Conservation (phyloP, 1,284 basidiomycete species). For the Pseudozyma pruni region DNA sequence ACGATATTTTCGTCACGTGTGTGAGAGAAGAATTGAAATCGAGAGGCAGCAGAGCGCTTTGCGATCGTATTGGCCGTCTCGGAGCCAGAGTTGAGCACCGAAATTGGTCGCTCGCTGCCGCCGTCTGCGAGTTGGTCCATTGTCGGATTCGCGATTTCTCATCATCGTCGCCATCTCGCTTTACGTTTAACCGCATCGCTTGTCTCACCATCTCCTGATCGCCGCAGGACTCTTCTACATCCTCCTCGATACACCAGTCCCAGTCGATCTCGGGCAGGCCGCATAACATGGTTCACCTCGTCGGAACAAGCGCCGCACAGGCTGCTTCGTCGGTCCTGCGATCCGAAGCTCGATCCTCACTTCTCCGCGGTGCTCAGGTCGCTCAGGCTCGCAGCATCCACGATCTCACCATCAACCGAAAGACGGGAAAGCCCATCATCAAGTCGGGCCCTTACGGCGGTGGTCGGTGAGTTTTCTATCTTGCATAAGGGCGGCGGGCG, state of each 20-base stretch:
- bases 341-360: slow-evolving; percentile 36
- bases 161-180: slow-evolving; percentile 21
- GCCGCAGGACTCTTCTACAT: not conserved
- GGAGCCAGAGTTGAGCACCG: slow-evolving; percentile 1
- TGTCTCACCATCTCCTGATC: slow-evolving; percentile 3
- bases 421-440: slow-evolving; percentile 64
- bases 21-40: not conserved
- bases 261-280: slow-evolving; percentile 1
- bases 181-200: slow-evolving; percentile 13
- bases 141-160: slow-evolving; percentile 24
- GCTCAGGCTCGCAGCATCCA: slow-evolving; percentile 53
- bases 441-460: slow-evolving; percentile 64
- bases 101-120: slow-evolving; percentile 6
- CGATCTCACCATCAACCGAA: slow-evolving; percentile 65
- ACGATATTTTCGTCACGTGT: slow-evolving; percentile 30
- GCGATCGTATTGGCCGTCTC: slow-evolving; percentile 28
- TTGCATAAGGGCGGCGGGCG: not conserved
- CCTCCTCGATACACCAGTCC: not conserved
- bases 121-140: too few species aligned
- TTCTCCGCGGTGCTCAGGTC: slow-evolving; percentile 40
- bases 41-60: slow-evolving; percentile 10
- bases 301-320: slow-evolving; percentile 40
- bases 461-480: slow-evolving; percentile 54
- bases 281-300: slow-evolving; percentile 46
- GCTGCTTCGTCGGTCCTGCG: slow-evolving; percentile 37